Percentiles rank a stretch among this genome's conserved stretches.
phyloP scores from a whole-genome alignment of 495 filamentous ascomycete species.

The Talaromyces adpressus region DNA sequence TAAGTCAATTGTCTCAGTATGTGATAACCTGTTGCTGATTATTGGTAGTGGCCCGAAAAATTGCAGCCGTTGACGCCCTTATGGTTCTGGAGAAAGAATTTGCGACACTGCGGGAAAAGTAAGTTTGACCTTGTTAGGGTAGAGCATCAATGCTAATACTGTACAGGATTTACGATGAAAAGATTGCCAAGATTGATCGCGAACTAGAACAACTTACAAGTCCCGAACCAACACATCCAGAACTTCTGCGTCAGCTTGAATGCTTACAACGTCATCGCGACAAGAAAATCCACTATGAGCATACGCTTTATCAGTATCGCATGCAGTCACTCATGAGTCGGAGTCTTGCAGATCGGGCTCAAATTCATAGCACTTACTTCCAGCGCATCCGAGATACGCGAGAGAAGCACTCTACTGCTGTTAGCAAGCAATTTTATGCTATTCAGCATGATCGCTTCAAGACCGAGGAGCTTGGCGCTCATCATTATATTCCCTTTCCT shows the following conservation, averaged over 20 bases:
- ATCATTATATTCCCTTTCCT: constrained; percentile 69
- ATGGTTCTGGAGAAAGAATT: constrained; percentile 76
- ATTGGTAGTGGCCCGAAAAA: constrained; percentile 64
- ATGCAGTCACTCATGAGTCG: constrained; percentile 62
- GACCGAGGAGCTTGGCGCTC: constrained; percentile 70
- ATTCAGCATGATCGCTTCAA: constrained; percentile 87
- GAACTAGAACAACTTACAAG: constrained; percentile 78
- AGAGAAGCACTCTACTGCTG: constrained; percentile 67
- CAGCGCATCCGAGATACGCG: constrained; percentile 75
- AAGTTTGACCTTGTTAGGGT: constrained; percentile 19
- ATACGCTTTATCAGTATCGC: constrained; percentile 63
- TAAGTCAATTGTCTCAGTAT: constrained; percentile 35
- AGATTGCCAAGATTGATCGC: constrained; percentile 67
- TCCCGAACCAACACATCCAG: constrained; percentile 76
- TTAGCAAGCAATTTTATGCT: constrained; percentile 82
- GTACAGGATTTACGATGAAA: constrained; percentile 75
- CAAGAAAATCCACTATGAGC: constrained; percentile 68
- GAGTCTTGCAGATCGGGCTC: constrained; percentile 70
- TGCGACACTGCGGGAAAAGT: constrained; percentile 80
- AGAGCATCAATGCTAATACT: constrained; percentile 12
- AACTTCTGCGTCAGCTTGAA: constrained; percentile 77
- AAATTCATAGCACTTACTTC: constrained; percentile 79
- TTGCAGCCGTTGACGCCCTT: constrained; percentile 72
- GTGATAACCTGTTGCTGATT: constrained; percentile 5
- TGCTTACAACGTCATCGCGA: constrained; percentile 74